Evolutionary conservation across 768 basidiomycete species (phyloP), one percentile per base, ranked within the genome.

Genomic region (Lactarius quietus): DNA sequence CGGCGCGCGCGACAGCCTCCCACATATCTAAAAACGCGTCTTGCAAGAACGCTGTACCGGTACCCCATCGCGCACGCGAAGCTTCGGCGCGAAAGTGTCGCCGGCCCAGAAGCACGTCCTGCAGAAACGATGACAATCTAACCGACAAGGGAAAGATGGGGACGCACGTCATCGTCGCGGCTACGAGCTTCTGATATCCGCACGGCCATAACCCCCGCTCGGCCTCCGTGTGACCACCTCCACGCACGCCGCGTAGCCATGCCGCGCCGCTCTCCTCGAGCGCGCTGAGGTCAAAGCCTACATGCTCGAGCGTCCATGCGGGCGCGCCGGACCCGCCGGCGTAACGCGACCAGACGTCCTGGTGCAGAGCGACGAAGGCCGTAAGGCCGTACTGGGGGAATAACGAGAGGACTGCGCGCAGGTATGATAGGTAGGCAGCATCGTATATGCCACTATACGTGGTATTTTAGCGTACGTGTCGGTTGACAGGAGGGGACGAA

Each of bases 21-120:
- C 87, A 93, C 81, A 90, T 90, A 65, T 86, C 83, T 59, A 96
- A 75, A 76, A 91, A 97, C 5, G 87, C 80, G 63, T 83, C 83
- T 73, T 98, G 96, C 31, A 98, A 79, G 76, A 89, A 96, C 82
- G 77, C 72, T 98, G 95, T 9, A 94, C 82, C 0, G 89, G 79
- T 29, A 89, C 82, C 15, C 82, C 76, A 36, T 82, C 74, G 3
- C 83, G 82, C 23, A 87, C 79, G 59, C 77, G 79, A 31, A 95
- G 74, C 72, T 90, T 88, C 0, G 93, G 90, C 0, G 93, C 83
- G 72, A 95, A 97, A 0, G 84, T 84, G 70, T 93, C 86, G 6
- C 95, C 95, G 0, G 85, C 95, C 93, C 93, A 97, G 73, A 98
- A 98, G 43, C 90, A 86, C 1, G 95, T 97, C 66, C 93, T 94